Evolutionary conservation across 768 basidiomycete species (phyloP), one percentile per base, ranked within the genome.

Genomic region (Pleurotus djamor): DNA sequence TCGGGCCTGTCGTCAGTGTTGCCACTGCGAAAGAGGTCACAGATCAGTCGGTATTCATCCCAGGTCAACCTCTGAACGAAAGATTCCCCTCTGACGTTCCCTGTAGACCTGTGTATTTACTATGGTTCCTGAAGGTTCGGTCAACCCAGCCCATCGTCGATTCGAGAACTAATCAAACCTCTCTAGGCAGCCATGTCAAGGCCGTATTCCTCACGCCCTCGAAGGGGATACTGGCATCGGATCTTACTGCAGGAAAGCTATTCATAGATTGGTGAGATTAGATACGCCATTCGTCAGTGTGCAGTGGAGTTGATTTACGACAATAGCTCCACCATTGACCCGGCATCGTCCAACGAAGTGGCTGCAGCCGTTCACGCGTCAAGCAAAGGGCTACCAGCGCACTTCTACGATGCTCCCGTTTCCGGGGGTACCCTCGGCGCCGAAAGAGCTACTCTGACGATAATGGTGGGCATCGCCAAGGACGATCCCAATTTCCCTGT

Each of bases 361-460:
- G 72, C 71, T 0, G 61, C 66, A 50, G 71, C 72, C 10, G 70
- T 77, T 3, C 32, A 57, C 4, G 58, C 61, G 6, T 67, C 72
- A 6, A 57, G 66, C 51, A 52, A 37, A 1, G 21, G 33, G 1
- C 35, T 58, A 38, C 62, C 68, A 21, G 62, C 67, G 13, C 61
- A 58, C 28, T 79, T 79, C 61, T 74, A 69, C 58, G 77, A 79
- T 58, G 76, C 76, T 0, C 78, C 78, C 2, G 76, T 79, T 6
- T 77, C 77, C 0, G 77, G 77, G 0, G 77, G 77, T 2, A 79
- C 76, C 5, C 67, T 72, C 1, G 77, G 76, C 10, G 77, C 78
- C 21, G 62, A 67, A 38, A 72, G 70, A 34, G 76, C 69, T 8
- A 72, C 67, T 2, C 70, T 80, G 16, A 76, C 75, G 0, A 74